These are phyloP conservation scores for Erucastrum elatum DNA, from an alignment of 345 rosid species.

Conservation along the genomic window DNA sequence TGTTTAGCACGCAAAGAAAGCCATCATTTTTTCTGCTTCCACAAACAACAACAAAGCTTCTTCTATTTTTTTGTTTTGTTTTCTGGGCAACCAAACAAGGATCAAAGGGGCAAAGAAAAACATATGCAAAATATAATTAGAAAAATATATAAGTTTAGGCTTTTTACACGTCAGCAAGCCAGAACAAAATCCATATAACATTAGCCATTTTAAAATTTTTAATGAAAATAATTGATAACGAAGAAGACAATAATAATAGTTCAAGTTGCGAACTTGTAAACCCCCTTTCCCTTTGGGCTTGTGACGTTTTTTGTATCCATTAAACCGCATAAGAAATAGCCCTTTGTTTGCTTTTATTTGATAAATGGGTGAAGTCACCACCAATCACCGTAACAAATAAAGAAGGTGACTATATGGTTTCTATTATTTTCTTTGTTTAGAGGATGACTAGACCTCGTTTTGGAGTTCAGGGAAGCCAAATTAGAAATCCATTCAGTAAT, in stretches of 20 bases:
- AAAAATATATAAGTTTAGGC: not conserved
- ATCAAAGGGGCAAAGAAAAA: conserved; percentile 3
- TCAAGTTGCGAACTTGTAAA: not conserved
- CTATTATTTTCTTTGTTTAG: not conserved
- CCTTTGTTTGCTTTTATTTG: conserved; percentile 4
- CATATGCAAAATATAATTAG: conserved; percentile 12
- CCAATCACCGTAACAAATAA: too few relatives aligned
- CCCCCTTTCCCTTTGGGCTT: not conserved
- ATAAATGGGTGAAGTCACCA: not conserved
- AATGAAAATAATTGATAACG: not conserved
- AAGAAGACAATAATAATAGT: not conserved
- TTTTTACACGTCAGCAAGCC: conserved; percentile 20
- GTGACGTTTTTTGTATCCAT: not conserved
- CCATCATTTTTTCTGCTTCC: conserved; percentile 25
- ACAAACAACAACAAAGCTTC: conserved; percentile 25
- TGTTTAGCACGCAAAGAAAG: conserved; percentile 32
- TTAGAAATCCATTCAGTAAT: not conserved
- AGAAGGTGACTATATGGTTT: not conserved
- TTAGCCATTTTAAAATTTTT: not conserved
- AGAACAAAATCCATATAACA: not conserved
- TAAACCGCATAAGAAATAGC: conserved; percentile 22
- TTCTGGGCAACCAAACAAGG: conserved; percentile 44
- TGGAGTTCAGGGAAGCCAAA: not conserved
- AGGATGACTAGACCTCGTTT: not conserved
- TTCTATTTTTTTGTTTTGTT: not conserved